These are phyloP conservation scores for Penicillium alfredii DNA, from an alignment of 495 filamentous ascomycete genomes.

Conservation along the genomic window DNA sequence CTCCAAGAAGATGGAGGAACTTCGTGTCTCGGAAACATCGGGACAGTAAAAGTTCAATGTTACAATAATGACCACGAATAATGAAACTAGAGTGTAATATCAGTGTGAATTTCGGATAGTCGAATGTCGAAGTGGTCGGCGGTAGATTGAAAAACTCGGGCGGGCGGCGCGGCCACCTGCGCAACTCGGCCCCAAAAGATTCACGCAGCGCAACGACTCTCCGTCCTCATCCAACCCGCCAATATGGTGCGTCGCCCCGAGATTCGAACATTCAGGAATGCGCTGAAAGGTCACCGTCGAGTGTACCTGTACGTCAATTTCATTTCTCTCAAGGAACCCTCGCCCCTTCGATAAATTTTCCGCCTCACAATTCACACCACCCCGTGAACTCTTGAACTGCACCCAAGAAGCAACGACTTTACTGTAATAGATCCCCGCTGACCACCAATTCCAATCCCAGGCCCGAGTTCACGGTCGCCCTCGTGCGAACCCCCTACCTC, in stretches of 20 bases:
- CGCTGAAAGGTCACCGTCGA: too few relatives aligned
- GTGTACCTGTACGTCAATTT: background rate
- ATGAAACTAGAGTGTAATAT: conserved; percentile 28
- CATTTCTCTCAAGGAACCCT: background rate
- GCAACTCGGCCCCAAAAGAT: conserved; percentile 35
- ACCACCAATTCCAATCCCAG: conserved; percentile 37
- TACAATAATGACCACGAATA: conserved; percentile 33
- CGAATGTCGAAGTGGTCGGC: too few relatives aligned
- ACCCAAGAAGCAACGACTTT: too few relatives aligned
- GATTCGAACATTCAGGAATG: too few relatives aligned
- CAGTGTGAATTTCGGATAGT: too few relatives aligned
- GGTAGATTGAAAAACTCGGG: conserved; percentile 20
- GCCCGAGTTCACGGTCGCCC: conserved; percentile 68
- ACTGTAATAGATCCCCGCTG: background rate
- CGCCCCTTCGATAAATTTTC: too few relatives aligned
- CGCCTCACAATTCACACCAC: too few relatives aligned
- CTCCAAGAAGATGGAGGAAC: conserved; percentile 26
- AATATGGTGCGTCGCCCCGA: conserved; percentile 33
- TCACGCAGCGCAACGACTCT: conserved; percentile 8
- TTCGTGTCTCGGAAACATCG: conserved; percentile 31
- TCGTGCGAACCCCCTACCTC: conserved; percentile 65
- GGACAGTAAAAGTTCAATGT: conserved; percentile 11
- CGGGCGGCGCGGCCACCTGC: conserved; percentile 35
- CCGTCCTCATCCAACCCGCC: conserved; percentile 8
- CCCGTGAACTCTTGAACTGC: too few relatives aligned